phyloP scores from a whole-genome alignment of 164 flowering plant genomes.

The Nelumbo lutea region DNA sequence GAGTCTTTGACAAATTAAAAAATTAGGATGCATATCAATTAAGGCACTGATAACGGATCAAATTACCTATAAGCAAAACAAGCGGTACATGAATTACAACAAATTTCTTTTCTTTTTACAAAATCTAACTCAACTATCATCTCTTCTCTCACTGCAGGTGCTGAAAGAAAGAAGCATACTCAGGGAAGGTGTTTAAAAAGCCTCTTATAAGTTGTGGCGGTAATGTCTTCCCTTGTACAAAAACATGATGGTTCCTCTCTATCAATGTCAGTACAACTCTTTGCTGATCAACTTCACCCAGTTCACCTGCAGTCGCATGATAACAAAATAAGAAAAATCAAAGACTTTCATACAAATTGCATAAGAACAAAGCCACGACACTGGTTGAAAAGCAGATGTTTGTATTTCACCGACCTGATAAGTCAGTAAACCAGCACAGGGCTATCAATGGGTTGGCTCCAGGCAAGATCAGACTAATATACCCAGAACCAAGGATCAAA shows the following conservation, averaged over 20 bases:
- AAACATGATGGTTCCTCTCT: slow-evolving; percentile 37
- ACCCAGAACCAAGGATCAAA: too few relatives aligned
- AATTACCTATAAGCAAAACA: too few relatives aligned
- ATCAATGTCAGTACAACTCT: slow-evolving; percentile 32
- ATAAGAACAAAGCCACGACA: not conserved
- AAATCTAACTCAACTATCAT: not conserved
- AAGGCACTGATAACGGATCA: too few relatives aligned
- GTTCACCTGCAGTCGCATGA: slow-evolving; percentile 34
- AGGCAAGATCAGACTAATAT: too few relatives aligned
- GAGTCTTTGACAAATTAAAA: too few relatives aligned
- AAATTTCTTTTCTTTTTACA: not conserved
- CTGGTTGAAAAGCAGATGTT: not conserved
- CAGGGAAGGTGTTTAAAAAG: slow-evolving; percentile 44
- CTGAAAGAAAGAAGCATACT: slow-evolving; percentile 27
- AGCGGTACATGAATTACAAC: not conserved
- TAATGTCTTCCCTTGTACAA: slow-evolving; percentile 22
- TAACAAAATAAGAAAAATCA: not conserved
- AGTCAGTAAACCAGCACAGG: too few relatives aligned
- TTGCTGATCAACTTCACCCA: slow-evolving; percentile 45
- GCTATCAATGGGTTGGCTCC: too few relatives aligned
- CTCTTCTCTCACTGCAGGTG: slow-evolving; percentile 4
- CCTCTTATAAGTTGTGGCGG: slow-evolving; percentile 30
- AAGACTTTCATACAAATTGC: too few relatives aligned
- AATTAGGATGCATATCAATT: too few relatives aligned
- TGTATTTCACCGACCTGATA: too few relatives aligned